Base-by-base conservation (phyloP, 75 land plant genomes). In the Sequoia sempervirens region DNA sequence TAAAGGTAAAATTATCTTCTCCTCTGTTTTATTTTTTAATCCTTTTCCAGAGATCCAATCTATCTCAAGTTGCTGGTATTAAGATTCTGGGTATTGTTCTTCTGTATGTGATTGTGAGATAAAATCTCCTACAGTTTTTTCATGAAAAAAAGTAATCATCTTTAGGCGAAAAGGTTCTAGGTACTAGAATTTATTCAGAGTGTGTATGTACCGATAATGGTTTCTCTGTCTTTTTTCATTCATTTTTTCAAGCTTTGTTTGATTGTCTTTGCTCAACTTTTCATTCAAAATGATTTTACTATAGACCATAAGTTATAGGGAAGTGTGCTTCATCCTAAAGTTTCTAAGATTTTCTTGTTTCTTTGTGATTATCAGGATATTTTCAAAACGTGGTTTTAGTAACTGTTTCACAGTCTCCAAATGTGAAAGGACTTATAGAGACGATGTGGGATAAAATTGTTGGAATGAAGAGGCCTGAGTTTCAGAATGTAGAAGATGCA, bases 351-450 rank as follows among this genome's bases (percentile, higher is more conserved):
- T 38, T 46, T 36, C 26, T 41, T 40, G 10, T 78, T 78, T 14
- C 80, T 3, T 40, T 3, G 20, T 78, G 46, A 8, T 20, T 32
- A 54, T 2, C 87, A 93, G 94, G 81, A 41, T 53, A 85, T 83
- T 93, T 91, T 41, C 61, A 83, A 10, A 76, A 89, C 36, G 86
- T 91, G 54, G 79, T 89, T 80, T 91, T 91, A 75, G 68, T 87
- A 17, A 91, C 94, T 0, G 93, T 93, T 15, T 93, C 94, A 32
- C 86, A 93, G 50, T 91, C 93, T 36, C 91, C 94, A 11, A 84
- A 89, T 70, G 26, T 80, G 30, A 80, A 54, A 52, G 40, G 14
- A 36, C 54, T 80, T 54, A 15, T 80, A 23, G 61, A 80, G 40
- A 84, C 45, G 75, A 86, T 93, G 69, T 93, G 85, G 90, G 82